Base-by-base conservation (phyloP, 2,329 filamentous ascomycete genomes). In the Rhinocladiella mackenziei region DNA sequence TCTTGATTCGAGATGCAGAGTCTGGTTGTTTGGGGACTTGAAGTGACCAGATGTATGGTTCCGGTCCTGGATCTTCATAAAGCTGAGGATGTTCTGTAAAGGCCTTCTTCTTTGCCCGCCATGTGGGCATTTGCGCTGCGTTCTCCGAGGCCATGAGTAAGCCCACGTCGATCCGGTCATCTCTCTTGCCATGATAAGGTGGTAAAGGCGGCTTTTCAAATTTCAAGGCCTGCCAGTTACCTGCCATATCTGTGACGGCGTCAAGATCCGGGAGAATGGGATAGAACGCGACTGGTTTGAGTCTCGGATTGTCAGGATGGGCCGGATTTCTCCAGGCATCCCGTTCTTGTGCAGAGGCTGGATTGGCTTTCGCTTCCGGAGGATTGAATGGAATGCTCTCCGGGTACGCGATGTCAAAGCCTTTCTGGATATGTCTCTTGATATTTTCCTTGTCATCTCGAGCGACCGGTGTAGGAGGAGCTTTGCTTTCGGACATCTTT, bases 321-420 rank as follows among this genome's bases (percentile, higher is more conserved):
- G 73, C 71, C 8, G 80, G 79, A 32, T 70, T 68, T 31, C 71
- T 72, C 79, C 79, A 83, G 2, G 78, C 78, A 44, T 75, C 70
- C 13, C 66, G 63, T 52, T 83, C 79, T 29, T 73, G 70, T 18
- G 35, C n/a, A 4, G 48, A 51, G 29, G 49, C 47, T 5, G 54
- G 47, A 19, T 48, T 48, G 23, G 53, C 36, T 30, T 45, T 43
- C 1, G 49, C 48, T 40, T 52, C 48, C n/a, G 43, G 35, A 15
- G 72, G 67, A 32, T 77, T 72, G 25, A 75, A 76, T 33, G 74
- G 71, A 22, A 81, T 65, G 58, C 79, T 79, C 39, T 72, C 61
- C 1, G 80, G 80, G 56, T 83, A 79, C 9, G 79, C 79, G 43
- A 82, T 68, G 59, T 83, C 77, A 60, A 83, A 83, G 43, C 77